These are phyloP conservation scores for Silybum marianum DNA, from an alignment of 129 eudicot species.

Conservation along the genomic window DNA sequence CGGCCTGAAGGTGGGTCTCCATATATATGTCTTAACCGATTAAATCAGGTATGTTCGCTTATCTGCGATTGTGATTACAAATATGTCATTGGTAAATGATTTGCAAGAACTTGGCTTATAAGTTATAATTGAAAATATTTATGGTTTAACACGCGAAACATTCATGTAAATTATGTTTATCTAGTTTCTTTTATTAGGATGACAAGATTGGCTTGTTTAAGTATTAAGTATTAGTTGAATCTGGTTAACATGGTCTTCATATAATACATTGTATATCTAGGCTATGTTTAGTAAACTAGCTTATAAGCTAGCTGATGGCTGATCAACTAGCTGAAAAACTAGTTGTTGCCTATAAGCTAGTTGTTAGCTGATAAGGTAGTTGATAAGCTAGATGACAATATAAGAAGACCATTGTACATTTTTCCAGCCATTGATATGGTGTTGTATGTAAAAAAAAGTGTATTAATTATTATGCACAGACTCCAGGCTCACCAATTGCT, in stretches of 20 bases:
- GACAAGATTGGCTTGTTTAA: background rate
- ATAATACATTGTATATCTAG: background rate
- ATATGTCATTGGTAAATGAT: background rate
- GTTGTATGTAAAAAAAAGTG: background rate
- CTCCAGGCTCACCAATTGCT: conserved; percentile 87
- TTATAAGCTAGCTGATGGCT: background rate
- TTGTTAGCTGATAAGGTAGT: background rate
- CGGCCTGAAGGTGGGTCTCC: conserved; percentile 66
- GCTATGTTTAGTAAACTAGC: background rate
- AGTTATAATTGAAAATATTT: background rate
- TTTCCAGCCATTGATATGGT: background rate
- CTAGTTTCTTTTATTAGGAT: background rate
- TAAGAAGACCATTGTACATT: background rate
- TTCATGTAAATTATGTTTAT: background rate
- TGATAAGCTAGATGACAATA: background rate
- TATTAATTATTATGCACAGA: conserved; percentile 46
- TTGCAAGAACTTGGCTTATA: background rate
- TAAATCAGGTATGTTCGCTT: conserved; percentile 73
- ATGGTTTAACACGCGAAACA: conserved; percentile 9
- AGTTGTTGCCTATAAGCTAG: background rate
- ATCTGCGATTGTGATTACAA: background rate
- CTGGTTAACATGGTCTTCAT: background rate
- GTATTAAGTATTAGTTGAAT: background rate
- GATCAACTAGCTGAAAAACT: background rate
- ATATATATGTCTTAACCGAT: conserved; percentile 66